Percentiles rank a stretch among this genome's conserved stretches.
phyloP scores from a whole-genome alignment of 768 basidiomycete genomes.

The Polyporus arcularius region DNA sequence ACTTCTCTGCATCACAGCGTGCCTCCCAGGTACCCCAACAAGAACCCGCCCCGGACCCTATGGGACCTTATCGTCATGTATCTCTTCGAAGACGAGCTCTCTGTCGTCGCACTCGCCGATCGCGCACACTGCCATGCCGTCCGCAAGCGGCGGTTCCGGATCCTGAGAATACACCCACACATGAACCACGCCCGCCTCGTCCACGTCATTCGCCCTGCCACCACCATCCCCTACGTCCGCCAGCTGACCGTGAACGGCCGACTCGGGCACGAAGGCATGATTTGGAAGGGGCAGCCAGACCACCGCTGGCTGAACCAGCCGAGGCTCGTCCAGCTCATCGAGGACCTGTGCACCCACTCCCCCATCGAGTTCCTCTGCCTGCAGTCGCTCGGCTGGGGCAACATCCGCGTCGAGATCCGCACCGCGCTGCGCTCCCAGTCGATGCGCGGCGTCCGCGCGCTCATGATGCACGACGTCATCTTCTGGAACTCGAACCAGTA shows the following conservation, averaged over 20 bases:
- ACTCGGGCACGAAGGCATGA: background rate
- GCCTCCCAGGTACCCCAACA: background rate
- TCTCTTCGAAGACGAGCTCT: background rate
- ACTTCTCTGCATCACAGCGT: background rate
- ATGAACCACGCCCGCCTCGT: background rate
- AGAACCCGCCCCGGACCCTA: background rate
- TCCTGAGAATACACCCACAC: background rate
- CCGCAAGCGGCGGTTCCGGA: background rate
- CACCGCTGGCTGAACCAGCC: background rate
- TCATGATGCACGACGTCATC: conserved; percentile 3
- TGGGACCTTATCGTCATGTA: background rate
- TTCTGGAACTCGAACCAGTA: conserved; percentile 19
- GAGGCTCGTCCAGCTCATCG: background rate
- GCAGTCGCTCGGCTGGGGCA: conserved; percentile 13
- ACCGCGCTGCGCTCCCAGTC: background rate
- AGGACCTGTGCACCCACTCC: background rate
- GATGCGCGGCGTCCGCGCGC: conserved; percentile 1
- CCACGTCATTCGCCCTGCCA: background rate
- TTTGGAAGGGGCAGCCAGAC: background rate
- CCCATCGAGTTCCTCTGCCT: conserved; percentile 7
- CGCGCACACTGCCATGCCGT: background rate
- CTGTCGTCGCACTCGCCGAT: background rate
- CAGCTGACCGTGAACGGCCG: background rate
- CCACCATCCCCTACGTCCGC: conserved; percentile 1
- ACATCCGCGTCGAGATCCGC: background rate